Evolutionary conservation across 1,284 basidiomycete genomes (phyloP), one percentile per base, ranked within the genome.

Genomic region (Naganishia albida): DNA sequence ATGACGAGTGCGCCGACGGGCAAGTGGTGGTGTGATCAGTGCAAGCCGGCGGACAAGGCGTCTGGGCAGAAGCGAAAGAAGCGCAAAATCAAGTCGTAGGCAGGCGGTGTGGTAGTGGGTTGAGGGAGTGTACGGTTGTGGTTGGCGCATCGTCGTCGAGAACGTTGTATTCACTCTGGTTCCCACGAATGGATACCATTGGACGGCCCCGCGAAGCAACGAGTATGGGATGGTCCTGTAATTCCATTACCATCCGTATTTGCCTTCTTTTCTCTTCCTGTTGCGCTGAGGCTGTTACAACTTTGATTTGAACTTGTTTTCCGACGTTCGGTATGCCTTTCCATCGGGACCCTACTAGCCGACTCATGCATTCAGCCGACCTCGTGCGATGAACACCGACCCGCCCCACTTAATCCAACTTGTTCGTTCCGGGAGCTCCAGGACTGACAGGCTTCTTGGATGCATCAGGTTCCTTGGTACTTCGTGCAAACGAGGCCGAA

Each of bases 11-110:
- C 73, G 13, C 78, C 78, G n/a, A 64, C 67, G 3, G 78, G 77
- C 20, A 71, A 72, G 56, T 80, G 74, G 74, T 72, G 69, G 60
- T 78, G 77, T 64, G 66, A 73, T 26, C 44, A 68, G 23, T 78
- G 78, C 67, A 70, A 65, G 55, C 73, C 75, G 0, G 68, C 64
- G 44, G 49, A 64, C 38, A 48, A 55, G 43, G 60, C 49, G 43
- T 53, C 60, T 4, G 60, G 50, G 0, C 60, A 52, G 40, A 63
- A 63, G 50, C 49, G 51, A 26, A 52, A 52, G 40, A 63, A 63
- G 51, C 60, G 60, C 16, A 63, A 63, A 50, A 44, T 52, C 34
- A 44, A 53, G 40, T 53, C 38, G 20, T 63, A 46, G 54, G 18
- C 38, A 8, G 7, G 46, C 10, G 23, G 4, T 48, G 46, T 18